These are phyloP conservation scores for Galeopsis tetrahit DNA, from an alignment of 257 asterid species.

Conservation along the genomic window DNA sequence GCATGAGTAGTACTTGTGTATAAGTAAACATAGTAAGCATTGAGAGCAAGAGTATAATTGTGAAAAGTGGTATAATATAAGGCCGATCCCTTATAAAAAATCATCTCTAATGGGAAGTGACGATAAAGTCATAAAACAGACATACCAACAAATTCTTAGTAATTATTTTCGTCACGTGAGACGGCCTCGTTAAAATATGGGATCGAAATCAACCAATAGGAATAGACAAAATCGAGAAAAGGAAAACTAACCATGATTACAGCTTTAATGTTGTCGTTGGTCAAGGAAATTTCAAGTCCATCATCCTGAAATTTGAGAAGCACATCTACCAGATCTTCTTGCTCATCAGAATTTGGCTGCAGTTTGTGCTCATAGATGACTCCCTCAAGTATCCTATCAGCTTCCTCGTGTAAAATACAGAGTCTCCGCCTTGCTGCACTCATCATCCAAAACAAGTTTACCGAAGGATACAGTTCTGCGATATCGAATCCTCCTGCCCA, in stretches of 20 bases:
- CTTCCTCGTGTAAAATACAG: slow-evolving; percentile 25
- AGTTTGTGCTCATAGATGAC: slow-evolving; percentile 39
- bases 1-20: too few species aligned
- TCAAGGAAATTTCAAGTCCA: slow-evolving; percentile 16
- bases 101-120: too few species aligned
- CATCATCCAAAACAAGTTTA: slow-evolving; percentile 30
- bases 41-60: too few species aligned
- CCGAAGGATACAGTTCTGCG: slow-evolving; percentile 33
- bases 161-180: too few species aligned
- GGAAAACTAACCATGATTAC: slow-evolving; percentile 12
- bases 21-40: too few species aligned
- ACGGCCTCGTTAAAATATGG: too few species aligned
- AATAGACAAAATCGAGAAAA: too few species aligned
- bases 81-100: too few species aligned
- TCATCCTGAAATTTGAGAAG: slow-evolving; percentile 34
- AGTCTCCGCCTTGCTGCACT: slow-evolving; percentile 38
- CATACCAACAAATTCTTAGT: too few species aligned
- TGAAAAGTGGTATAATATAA: too few species aligned
- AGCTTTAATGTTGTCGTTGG: slow-evolving; percentile 28
- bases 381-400: slow-evolving; percentile 36
- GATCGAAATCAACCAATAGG: too few species aligned
- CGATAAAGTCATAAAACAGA: too few species aligned
- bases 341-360: background rate
- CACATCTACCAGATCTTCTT: slow-evolving; percentile 41
- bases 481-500: slow-evolving; percentile 35